Evolutionary conservation across 2,329 filamentous ascomycete genomes (phyloP), one percentile per base, ranked within the genome.

Genomic region (Arachnopeziza araneosa): DNA sequence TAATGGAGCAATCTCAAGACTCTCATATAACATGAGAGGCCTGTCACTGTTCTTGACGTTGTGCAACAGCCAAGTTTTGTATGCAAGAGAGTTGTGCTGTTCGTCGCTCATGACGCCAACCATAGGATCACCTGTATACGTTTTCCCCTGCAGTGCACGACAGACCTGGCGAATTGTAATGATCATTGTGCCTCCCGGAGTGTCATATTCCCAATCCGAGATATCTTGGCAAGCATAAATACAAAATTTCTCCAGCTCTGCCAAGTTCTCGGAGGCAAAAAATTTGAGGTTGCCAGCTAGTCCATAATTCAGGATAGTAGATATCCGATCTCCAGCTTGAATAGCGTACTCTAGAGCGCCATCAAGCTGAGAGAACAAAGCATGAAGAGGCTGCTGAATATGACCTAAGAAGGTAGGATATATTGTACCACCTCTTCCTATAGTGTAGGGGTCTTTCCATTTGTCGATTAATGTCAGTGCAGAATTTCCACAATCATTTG

Each of bases 101-200:
- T 83, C 78, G 64, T 92, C 89, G 36, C 79, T 83, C 76, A 92
- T 80, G 10, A 91, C 78, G n/a, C 80, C 77, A 0, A 77, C 69
- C 10, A 21, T 21, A 1, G 70, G 50, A 23, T 61, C 58, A 9
- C 80, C 75, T 19, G 75, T 72, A 3, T 75, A 74, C 0, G 89
- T 93, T 72, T 91, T 93, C 57, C 89, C 89, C 70, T 91, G 87
- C 23, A 93, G 74, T n/a, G 89, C 87, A 54, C 87, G 82, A 55
- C 80, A 82, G 26, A 83, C 80, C 69, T 92, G 89, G 54, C 86
- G 77, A 2, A 87, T 78, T 2, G 82, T 80, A 60, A 88, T 82
- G 8, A 93, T 75, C 54, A 91, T 77, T 0, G 84, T 84, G 2
- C 89, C 89, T 14, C 89, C 89, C 60, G 88, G 80, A 1, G 87